These are phyloP conservation scores for Penicillium nucicola DNA, from an alignment of 495 filamentous ascomycete genomes.

Conservation along the genomic window DNA sequence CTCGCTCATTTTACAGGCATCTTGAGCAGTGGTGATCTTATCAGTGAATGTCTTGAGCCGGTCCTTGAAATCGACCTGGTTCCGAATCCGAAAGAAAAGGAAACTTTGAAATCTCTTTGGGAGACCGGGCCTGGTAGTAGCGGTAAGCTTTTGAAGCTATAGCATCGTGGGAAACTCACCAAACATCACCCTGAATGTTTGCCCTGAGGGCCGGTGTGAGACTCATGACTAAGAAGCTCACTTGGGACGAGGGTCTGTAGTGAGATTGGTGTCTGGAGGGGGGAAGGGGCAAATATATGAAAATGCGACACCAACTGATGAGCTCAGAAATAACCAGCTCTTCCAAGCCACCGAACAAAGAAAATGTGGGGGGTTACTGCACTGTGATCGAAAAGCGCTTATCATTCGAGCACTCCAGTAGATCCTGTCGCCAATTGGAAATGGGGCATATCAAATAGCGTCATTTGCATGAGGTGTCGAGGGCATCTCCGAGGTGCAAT, in stretches of 20 bases:
- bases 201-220: conserved; percentile 1
- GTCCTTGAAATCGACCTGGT: conserved; percentile 7
- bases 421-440: background rate
- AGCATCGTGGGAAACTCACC: background rate
- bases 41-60: conserved; percentile 3
- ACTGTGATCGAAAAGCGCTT: background rate
- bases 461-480: too few species aligned
- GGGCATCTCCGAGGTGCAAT: too few species aligned
- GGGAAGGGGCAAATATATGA: background rate
- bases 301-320: background rate
- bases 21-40: background rate
- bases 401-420: background rate
- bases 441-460: too few species aligned
- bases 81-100: conserved; percentile 12
- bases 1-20: background rate
- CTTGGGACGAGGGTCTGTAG: background rate
- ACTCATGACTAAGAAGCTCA: background rate
- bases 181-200: conserved; percentile 16
- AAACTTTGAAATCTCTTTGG: conserved; percentile 13
- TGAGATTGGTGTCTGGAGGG: background rate
- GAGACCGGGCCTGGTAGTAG: conserved; percentile 7
- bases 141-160: background rate
- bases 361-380: background rate
- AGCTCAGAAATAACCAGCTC: background rate
- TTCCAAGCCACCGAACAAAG: background rate